phyloP scores from a whole-genome alignment of 177 flowering plant species.

The Vitis hybrid region DNA sequence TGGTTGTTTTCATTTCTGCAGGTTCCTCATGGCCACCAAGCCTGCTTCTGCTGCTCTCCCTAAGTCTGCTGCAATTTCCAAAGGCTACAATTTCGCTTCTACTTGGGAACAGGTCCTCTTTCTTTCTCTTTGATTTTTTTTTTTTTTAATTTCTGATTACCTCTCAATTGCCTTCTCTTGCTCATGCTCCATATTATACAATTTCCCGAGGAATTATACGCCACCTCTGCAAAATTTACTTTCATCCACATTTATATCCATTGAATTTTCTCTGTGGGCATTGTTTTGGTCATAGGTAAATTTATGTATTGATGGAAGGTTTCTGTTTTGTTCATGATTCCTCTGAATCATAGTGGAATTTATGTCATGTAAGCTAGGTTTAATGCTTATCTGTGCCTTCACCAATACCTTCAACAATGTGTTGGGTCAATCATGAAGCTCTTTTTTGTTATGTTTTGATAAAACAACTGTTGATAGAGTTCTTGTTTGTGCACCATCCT shows the following conservation, averaged over 20 bases:
- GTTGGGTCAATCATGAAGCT: no score
- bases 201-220: no score
- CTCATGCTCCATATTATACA: neutral
- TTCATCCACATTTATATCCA: neutral
- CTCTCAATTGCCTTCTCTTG: neutral
- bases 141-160: neutral
- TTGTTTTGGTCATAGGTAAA: no score
- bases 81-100: slow-evolving; percentile 82
- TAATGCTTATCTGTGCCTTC: no score
- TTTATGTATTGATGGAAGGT: no score
- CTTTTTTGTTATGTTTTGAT: neutral
- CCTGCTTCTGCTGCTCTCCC: slow-evolving; percentile 26
- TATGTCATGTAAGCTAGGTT: no score
- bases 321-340: no score
- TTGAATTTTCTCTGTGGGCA: neutral
- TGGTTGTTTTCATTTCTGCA: no score
- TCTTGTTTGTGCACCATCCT: neutral
- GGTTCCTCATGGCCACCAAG: slow-evolving; percentile 8
- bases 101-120: slow-evolving; percentile 79
- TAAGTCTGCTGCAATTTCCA: slow-evolving; percentile 72
- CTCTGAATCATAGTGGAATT: no score
- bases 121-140: neutral
- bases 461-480: neutral
- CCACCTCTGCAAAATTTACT: no score
- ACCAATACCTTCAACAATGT: neutral